Percentiles rank a stretch among this genome's conserved stretches.
Conservation (phyloP, 2,329 filamentous ascomycete species). For the Aspergillus sp. region DNA sequence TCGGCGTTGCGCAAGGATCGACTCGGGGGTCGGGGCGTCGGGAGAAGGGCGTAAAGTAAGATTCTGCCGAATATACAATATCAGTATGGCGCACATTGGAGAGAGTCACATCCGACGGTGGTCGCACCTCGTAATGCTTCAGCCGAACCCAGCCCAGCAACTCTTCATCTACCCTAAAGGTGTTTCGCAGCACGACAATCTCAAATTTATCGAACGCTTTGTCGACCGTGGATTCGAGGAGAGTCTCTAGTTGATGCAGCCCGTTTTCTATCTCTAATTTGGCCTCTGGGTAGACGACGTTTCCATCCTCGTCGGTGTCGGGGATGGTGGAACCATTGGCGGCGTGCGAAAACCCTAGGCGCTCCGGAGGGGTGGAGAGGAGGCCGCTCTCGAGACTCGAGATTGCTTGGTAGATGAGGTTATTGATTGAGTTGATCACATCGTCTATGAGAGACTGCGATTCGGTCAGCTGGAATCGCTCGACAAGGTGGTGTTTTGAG, state of each 20-base stretch:
- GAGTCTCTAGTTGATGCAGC: conserved; percentile 77
- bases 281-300: conserved; percentile 49
- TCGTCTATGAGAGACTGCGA: conserved; percentile 87
- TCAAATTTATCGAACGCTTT: conserved; percentile 84
- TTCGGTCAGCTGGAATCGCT: conserved; percentile 14
- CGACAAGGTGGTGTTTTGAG: not conserved
- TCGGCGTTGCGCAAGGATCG: conserved; percentile 68
- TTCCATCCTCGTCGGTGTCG: conserved; percentile 47
- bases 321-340: conserved; percentile 48
- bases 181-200: conserved; percentile 87
- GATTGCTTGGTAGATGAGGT: conserved; percentile 84
- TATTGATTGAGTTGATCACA: conserved; percentile 95
- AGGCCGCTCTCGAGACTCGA: conserved; percentile 84
- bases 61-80: conserved; percentile 26
- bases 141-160: conserved; percentile 75
- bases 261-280: conserved; percentile 82
- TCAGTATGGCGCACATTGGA: not conserved
- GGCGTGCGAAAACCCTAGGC: conserved; percentile 71
- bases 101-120: not conserved
- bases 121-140: conserved; percentile 73
- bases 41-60: conserved; percentile 33
- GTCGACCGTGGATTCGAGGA: conserved; percentile 77
- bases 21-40: conserved; percentile 60
- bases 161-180: conserved; percentile 71
- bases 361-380: conserved; percentile 67